These are phyloP conservation scores for Penicillium brevicompactum DNA, from an alignment of 2,329 filamentous ascomycete species.

Conservation along the genomic window DNA sequence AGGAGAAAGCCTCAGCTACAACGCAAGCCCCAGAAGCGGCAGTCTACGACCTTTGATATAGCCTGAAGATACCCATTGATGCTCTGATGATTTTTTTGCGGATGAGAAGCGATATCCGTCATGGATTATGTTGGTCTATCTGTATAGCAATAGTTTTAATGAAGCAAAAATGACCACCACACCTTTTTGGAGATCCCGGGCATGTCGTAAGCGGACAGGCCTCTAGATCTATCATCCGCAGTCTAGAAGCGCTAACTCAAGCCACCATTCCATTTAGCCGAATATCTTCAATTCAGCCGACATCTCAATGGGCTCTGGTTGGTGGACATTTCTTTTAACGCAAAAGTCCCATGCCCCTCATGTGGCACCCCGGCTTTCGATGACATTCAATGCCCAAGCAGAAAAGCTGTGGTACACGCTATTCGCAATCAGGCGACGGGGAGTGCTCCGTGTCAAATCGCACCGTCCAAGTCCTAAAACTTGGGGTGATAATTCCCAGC, in stretches of 20 bases:
- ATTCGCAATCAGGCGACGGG: constrained; percentile 14
- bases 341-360: constrained; percentile 2
- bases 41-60: constrained; percentile 30
- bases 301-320: constrained; percentile 4
- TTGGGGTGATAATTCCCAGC: not conserved
- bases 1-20: constrained; percentile 29
- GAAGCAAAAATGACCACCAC: not conserved
- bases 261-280: constrained; percentile 15
- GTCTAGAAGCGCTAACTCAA: not conserved
- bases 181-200: not conserved
- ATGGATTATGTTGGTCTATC: not conserved
- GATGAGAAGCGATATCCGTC: not conserved
- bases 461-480: not conserved
- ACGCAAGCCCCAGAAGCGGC: constrained; percentile 32
- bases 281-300: constrained; percentile 16
- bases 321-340: constrained; percentile 5
- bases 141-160: not conserved
- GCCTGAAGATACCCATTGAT: constrained; percentile 11
- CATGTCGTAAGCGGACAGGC: not conserved
- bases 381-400: not conserved
- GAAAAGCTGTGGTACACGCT: constrained; percentile 1
- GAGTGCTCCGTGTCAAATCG: constrained; percentile 17
- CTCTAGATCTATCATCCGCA: not conserved
- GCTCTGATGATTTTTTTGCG: constrained; percentile 3
- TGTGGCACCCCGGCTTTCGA: constrained; percentile 1